Base-by-base conservation (phyloP, 306 rosid species). In the Casuarina equisetifolia region DNA sequence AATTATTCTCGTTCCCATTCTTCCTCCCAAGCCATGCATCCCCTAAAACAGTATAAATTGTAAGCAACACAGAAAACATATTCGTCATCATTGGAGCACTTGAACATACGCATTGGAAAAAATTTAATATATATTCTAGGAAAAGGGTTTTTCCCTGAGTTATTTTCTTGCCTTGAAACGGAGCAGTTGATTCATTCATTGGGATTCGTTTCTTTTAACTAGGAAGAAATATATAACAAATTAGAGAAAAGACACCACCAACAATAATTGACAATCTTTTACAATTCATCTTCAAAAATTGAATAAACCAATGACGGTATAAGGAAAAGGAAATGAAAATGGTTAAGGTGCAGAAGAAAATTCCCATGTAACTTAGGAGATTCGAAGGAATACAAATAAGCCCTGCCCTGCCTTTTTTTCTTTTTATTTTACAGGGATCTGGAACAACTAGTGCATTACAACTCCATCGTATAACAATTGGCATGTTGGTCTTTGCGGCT, bases 11-110 rank as follows among this genome's bases (percentile, higher is more conserved):
- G 98, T 92, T 74, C 95, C 98, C 91, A 92, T 81, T 82, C 97
- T 87, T 83, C 98, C 98, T 83, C 97, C 97, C 51, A 90, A 73
- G 74, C 98, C 98, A 88, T 90, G 98, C 80, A 89, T 70, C 57
- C 98, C 98, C 98, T 91, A 38, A 38, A 61, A 87, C 4, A 71
- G 72, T 16, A 69, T 13, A 63, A 9, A 75, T 35, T 71, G 55
- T 62, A 13, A 72, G 51, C 58, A 40, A 51, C 48, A 19, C 57
- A 9, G 20, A 48, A 67, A 12, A 40, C 49, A 44, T 17, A 9
- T 17, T 36, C 36, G 2, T 36, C 20, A 46, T 25, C 40, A 3
- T 48, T 40, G 49, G 42, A 66, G 49, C 50, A 66, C 50, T 8
- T 66, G 70, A 66, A 40, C 15, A 6, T 40, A 7, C 38, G 45